Conservation (phyloP, 2,329 filamentous ascomycete species). For the Penicillium janthinellum region DNA sequence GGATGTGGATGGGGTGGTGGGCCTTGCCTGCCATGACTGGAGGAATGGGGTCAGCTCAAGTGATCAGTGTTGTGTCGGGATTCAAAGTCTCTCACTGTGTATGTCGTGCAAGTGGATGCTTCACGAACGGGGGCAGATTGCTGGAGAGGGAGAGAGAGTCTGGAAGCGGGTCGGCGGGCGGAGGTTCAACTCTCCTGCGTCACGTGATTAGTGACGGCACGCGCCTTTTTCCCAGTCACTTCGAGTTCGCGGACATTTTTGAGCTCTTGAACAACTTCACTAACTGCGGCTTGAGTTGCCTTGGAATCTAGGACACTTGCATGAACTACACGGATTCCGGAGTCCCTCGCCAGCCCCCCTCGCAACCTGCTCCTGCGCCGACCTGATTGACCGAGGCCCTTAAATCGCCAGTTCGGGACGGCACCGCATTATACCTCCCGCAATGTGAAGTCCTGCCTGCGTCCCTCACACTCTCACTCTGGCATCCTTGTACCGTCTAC, state of each 20-base stretch:
- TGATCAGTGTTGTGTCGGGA: not conserved
- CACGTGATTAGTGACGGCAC: constrained; percentile 22
- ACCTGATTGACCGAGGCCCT: not conserved
- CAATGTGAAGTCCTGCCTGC: constrained; percentile 1
- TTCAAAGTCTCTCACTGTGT: constrained; percentile 16
- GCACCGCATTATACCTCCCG: constrained; percentile 1
- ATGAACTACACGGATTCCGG: not conserved
- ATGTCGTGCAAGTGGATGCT: constrained; percentile 11
- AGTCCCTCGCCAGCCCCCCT: no score
- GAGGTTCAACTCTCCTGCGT: constrained; percentile 5
- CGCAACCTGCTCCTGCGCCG: not conserved
- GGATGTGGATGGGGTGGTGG: constrained; percentile 52
- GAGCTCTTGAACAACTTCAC: not conserved
- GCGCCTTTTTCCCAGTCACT: constrained; percentile 9
- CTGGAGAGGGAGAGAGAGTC: not conserved
- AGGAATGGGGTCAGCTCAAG: constrained; percentile 2
- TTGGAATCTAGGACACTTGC: not conserved
- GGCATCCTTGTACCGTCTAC: not conserved
- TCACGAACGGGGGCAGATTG: constrained; percentile 15
- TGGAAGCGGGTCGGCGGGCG: constrained; percentile 9
- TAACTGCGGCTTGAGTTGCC: not conserved
- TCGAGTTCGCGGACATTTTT: not conserved
- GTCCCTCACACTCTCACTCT: not conserved
- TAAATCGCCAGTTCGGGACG: not conserved
- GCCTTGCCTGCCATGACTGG: constrained; percentile 43